Evolutionary conservation across 2,329 filamentous ascomycete species (phyloP).

Genomic region (Metarhizium guizhouense): DNA sequence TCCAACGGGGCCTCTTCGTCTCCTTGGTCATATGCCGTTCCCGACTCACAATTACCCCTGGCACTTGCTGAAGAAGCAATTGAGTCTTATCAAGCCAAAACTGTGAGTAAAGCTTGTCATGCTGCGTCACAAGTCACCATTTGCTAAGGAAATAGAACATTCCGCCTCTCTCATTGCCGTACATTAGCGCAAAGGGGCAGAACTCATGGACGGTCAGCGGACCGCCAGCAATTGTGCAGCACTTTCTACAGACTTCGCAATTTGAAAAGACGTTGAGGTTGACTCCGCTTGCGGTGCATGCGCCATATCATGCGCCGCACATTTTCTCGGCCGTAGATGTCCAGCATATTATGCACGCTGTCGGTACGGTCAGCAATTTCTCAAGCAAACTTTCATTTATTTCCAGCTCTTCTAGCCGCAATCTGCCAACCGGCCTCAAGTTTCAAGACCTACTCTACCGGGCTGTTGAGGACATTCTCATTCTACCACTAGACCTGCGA

Average conservation of each 20-base stretch:
- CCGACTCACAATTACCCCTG: neutral
- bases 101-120: neutral
- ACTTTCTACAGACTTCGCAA: neutral
- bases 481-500: neutral
- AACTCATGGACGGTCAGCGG: conserved; percentile 2
- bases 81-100: neutral
- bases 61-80: conserved; percentile 2
- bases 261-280: neutral
- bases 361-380: neutral
- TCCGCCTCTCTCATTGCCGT: neutral
- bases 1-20: neutral
- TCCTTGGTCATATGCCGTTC: conserved; percentile 5
- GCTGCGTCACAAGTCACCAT: neutral
- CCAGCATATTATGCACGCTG: neutral
- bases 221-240: neutral
- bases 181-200: conserved; percentile 3
- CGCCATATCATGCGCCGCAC: neutral
- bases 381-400: neutral
- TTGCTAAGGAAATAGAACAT: neutral
- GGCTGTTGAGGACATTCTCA: neutral
- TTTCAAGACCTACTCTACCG: neutral
- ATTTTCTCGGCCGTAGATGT: neutral
- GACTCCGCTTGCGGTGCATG: neutral
- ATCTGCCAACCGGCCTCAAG: neutral
- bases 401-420: neutral